Conservation (phyloP, 192 early-diverging fungal genomes). For the Haplosporangium gracile region DNA sequence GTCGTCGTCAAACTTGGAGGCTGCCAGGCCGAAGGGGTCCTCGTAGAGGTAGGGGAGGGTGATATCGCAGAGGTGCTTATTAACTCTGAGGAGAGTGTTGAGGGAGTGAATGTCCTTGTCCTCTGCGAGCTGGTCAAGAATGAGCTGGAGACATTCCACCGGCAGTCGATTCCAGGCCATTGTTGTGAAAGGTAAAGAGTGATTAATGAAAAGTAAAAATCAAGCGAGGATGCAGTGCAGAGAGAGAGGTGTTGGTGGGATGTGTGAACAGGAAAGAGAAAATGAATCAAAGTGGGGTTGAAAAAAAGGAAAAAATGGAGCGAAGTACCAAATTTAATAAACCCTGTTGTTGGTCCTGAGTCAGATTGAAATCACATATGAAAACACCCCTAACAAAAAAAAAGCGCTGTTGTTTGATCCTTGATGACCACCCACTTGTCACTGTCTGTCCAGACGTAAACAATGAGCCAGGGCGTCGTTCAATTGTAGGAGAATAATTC, state of each 20-base stretch:
- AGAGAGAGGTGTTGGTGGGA: not conserved
- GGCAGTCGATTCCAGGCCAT: constrained; percentile 20
- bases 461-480: not conserved
- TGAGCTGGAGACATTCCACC: constrained; percentile 23
- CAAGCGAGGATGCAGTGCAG: not conserved
- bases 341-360: not conserved
- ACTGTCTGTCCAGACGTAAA: not conserved
- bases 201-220: not conserved
- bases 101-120: constrained; percentile 9
- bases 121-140: constrained; percentile 6
- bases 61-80: constrained; percentile 9
- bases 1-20: not conserved
- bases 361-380: not conserved
- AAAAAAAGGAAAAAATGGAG: not conserved
- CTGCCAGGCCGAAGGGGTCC: constrained; percentile 11
- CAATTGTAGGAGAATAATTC: not conserved
- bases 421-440: too few species aligned
- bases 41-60: constrained; percentile 28
- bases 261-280: too few species aligned
- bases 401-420: not conserved
- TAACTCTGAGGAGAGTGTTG: constrained; percentile 4
- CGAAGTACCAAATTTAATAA: not conserved
- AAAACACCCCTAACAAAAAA: not conserved
- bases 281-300: not conserved
- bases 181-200: not conserved